A percentile compares a stretch with the other conserved stretches of the same genome.
Conservation (phyloP, 192 early-diverging fungal species). For the Glomus cerebriforme region DNA sequence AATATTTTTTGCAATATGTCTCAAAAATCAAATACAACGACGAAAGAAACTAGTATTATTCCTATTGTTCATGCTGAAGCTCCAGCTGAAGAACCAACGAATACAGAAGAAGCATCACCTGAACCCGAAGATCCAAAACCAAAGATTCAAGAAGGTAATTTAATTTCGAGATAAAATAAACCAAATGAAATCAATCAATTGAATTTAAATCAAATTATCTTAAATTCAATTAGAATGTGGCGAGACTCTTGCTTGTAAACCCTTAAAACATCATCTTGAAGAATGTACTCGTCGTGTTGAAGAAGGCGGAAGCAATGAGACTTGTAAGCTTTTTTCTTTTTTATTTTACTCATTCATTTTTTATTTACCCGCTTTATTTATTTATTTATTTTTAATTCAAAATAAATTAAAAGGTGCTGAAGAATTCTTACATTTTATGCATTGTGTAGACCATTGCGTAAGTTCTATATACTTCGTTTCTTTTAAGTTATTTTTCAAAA, state of each 20-base stretch:
- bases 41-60: slow-evolving; percentile 37
- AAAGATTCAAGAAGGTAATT: slow-evolving; percentile 61
- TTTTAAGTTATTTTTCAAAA: not conserved
- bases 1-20: not conserved
- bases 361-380: not conserved
- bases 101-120: slow-evolving; percentile 47
- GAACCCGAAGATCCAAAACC: slow-evolving; percentile 64
- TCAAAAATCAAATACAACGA: not conserved
- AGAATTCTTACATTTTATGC: slow-evolving; percentile 81
- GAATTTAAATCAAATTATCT: not conserved
- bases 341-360: not conserved
- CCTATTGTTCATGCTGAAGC: slow-evolving; percentile 68
- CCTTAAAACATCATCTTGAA: slow-evolving; percentile 75
- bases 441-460: slow-evolving; percentile 82
- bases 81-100: slow-evolving; percentile 45
- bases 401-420: slow-evolving; percentile 51
- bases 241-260: slow-evolving; percentile 61
- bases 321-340: slow-evolving; percentile 51
- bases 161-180: not conserved
- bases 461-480: slow-evolving; percentile 40
- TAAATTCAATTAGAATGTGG: slow-evolving; percentile 53
- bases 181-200: slow-evolving; percentile 27
- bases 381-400: not conserved
- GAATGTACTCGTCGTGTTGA: slow-evolving; percentile 78
- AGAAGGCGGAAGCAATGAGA: slow-evolving; percentile 66